Evolutionary conservation across 2,329 filamentous ascomycete species (phyloP).

Genomic region (Phaeophleospora eucalypticola): DNA sequence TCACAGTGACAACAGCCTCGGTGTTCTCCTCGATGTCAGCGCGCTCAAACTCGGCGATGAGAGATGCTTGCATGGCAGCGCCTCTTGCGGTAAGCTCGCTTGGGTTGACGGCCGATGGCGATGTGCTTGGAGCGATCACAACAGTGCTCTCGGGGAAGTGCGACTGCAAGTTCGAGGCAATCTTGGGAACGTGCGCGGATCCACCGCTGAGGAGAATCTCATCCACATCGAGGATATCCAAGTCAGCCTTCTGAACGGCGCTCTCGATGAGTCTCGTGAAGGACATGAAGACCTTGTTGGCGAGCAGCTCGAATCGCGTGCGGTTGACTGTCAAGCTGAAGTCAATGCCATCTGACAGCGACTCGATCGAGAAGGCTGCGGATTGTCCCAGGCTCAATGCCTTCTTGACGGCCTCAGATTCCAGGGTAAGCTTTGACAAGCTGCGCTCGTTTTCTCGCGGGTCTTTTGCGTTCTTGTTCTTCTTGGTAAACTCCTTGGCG

Average conservation of each 20-base stretch:
- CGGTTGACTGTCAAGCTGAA: conserved; percentile 91
- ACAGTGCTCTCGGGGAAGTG: conserved; percentile 78
- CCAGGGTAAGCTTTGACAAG: conserved; percentile 86
- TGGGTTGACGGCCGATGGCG: conserved; percentile 77
- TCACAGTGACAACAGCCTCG: conserved; percentile 89
- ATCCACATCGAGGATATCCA: conserved; percentile 89
- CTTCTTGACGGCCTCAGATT: conserved; percentile 89
- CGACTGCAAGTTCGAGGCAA: conserved; percentile 72
- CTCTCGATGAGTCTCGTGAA: conserved; percentile 82
- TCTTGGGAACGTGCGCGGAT: conserved; percentile 87
- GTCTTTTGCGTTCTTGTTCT: conserved; percentile 70
- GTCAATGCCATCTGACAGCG: conserved; percentile 81
- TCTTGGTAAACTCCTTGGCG: conserved; percentile 98
- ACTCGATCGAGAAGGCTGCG: conserved; percentile 90
- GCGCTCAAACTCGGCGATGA: conserved; percentile 90
- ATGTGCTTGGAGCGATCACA: conserved; percentile 80
- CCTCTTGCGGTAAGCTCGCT: conserved; percentile 85
- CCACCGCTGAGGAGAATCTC: conserved; percentile 93
- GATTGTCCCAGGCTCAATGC: conserved; percentile 82
- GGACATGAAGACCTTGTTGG: conserved; percentile 78
- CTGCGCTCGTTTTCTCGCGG: conserved; percentile 76
- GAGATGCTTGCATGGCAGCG: conserved; percentile 88
- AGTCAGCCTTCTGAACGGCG: conserved; percentile 82
- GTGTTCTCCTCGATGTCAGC: conserved; percentile 94
- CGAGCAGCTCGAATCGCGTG: conserved; percentile 85